A percentile compares a stretch with the other conserved stretches of the same genome.
These are phyloP conservation scores for Ustilago vetiveriae DNA, from an alignment of 1,284 basidiomycete species.

Conservation along the genomic window DNA sequence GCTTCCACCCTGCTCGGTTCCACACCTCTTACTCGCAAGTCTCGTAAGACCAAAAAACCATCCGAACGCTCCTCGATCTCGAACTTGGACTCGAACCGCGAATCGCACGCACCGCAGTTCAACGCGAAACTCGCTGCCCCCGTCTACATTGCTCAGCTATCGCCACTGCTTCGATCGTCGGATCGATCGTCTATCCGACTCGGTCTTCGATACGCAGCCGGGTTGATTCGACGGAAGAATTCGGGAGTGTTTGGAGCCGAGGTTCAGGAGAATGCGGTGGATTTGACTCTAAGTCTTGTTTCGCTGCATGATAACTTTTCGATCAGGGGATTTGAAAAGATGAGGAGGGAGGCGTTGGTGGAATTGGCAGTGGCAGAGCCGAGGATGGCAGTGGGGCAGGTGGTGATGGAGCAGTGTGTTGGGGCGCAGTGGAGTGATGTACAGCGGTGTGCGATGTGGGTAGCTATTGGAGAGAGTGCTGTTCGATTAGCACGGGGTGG, in stretches of 20 bases:
- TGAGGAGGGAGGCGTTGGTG: slow-evolving; percentile 78
- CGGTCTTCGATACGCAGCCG: slow-evolving; percentile 42
- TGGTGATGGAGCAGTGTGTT: slow-evolving; percentile 86
- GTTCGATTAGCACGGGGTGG: slow-evolving; percentile 73
- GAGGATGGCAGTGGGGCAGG: slow-evolving; percentile 76
- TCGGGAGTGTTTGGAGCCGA: slow-evolving; percentile 12
- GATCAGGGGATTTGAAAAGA: slow-evolving; percentile 79
- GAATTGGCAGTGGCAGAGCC: slow-evolving; percentile 84
- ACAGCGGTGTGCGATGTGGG: slow-evolving; percentile 85
- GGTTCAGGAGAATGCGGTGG: slow-evolving; percentile 86
- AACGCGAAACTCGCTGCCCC: slow-evolving; percentile 56
- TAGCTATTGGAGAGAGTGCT: slow-evolving; percentile 83
- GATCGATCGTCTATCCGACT: slow-evolving; percentile 27
- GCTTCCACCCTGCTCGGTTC: not conserved
- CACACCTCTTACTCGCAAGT: not conserved
- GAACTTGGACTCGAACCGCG: not conserved
- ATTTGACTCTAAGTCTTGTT: slow-evolving; percentile 79
- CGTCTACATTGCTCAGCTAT: slow-evolving; percentile 67
- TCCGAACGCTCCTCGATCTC: slow-evolving; percentile 11
- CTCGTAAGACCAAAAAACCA: not conserved
- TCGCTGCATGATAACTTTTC: slow-evolving; percentile 85
- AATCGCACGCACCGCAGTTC: slow-evolving; percentile 37
- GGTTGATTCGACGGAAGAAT: slow-evolving; percentile 53
- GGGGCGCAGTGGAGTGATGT: slow-evolving; percentile 86
- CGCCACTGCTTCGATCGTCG: slow-evolving; percentile 60